Base-by-base conservation (phyloP, 2,329 filamentous ascomycete species). In the Neonectria ditissima region DNA sequence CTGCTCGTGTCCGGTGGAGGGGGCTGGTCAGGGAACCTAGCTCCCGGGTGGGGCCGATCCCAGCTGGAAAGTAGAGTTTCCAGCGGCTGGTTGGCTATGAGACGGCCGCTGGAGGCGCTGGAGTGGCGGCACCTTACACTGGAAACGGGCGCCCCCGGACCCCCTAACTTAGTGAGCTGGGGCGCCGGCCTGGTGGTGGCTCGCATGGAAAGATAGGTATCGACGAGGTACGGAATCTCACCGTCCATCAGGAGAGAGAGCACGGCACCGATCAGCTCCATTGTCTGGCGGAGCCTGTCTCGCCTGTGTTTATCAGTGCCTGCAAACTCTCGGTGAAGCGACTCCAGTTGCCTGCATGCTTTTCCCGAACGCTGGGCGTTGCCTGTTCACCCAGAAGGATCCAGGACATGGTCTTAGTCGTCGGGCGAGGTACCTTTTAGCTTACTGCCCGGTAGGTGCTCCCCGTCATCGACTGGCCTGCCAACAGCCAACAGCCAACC, bases 31-130 rank as follows among this genome's bases (percentile, higher is more conserved):
- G 56, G 50, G 34, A 47, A 52, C 51, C 24, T 14, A 39, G 47
- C 34, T 55, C 30, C 51, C 44, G 44, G 44, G 44, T 44, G 45
- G 51, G 51, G 59, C 53, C 34, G 34, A 37, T 37, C 34, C 34
- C 5, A 37, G 34, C n/a, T 37, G 34, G 48, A 53, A 37, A 52
- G 18, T 22, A 44, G 41, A 52, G 41, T 43, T 41, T 48, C 52
- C 58, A 61, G 58, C 45, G 52, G 51, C 41, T 61, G 58, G 58
- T 48, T 61, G 52, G 34, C 52, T 43, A 45, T 43, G 51, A 24
- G 47, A 53, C 28, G 34, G 48, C 53, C 45, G 47, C 53, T 57
- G 50, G 47, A 57, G 53, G 53, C 47, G 37, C 59, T 51, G 59
- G 44, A 22, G 37, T 45, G 44, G 52, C 44, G 37, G 59, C 48